Evolutionary conservation across 2,329 filamentous ascomycete species (phyloP).

Genomic region (Fusarium denticulatum): DNA sequence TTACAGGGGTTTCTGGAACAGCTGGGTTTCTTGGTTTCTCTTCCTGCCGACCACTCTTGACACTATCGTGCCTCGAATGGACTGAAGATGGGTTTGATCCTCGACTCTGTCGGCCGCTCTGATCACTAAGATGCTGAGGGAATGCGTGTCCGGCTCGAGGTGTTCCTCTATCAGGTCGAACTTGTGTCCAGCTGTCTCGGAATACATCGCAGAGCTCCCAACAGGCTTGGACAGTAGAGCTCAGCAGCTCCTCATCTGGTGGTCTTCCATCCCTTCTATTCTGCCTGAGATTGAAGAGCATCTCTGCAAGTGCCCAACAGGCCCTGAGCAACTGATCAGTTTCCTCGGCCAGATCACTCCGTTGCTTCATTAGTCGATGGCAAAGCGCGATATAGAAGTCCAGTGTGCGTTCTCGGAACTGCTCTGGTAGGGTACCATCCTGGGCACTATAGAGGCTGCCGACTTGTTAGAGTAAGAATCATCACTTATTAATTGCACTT

Average conservation of each 20-base stretch:
- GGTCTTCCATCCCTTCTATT: slow-evolving; percentile 77
- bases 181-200: slow-evolving; percentile 89
- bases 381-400: slow-evolving; percentile 96
- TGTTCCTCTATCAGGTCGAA: slow-evolving; percentile 85
- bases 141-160: slow-evolving; percentile 86
- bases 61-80: slow-evolving; percentile 63
- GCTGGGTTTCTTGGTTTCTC: slow-evolving; percentile 60
- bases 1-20: slow-evolving; percentile 89
- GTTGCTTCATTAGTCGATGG: slow-evolving; percentile 95
- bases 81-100: slow-evolving; percentile 62
- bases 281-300: slow-evolving; percentile 90
- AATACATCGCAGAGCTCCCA: slow-evolving; percentile 97
- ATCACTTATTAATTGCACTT: slow-evolving; percentile 42
- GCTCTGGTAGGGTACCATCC: slow-evolving; percentile 80
- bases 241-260: slow-evolving; percentile 84
- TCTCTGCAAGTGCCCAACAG: slow-evolving; percentile 91
- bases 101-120: slow-evolving; percentile 58
- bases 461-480: slow-evolving; percentile 40
- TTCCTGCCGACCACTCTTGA: slow-evolving; percentile 57
- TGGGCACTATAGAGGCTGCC: slow-evolving; percentile 85
- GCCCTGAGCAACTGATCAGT: slow-evolving; percentile 85
- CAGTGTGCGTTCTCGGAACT: slow-evolving; percentile 87
- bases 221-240: slow-evolving; percentile 89
- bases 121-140: slow-evolving; percentile 64
- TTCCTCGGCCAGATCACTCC: slow-evolving; percentile 79